A percentile compares a stretch with the other conserved stretches of the same genome.
Conservation (phyloP, 108 stramenopile species). For the Phaeodactylum tricornutum region DNA sequence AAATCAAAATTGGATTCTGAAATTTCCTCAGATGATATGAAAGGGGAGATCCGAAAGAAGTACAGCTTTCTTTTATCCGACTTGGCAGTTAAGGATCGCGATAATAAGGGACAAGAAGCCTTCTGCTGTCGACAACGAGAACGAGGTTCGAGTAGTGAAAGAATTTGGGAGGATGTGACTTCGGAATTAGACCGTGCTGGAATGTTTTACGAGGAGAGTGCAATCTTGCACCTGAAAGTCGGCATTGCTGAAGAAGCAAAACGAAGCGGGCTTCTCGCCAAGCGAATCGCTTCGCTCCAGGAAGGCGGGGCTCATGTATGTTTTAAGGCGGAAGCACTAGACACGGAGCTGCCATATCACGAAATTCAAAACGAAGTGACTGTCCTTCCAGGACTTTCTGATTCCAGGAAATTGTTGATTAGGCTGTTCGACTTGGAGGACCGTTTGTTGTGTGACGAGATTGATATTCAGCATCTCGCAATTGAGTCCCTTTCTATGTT, state of each 20-base stretch:
- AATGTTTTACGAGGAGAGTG: background rate
- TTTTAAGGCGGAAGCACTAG: too few relatives aligned
- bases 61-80: background rate
- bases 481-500: background rate
- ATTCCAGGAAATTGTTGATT: constrained; percentile 18
- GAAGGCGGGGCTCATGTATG: background rate
- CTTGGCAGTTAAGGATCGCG: background rate
- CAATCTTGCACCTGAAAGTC: background rate
- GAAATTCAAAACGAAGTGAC: background rate
- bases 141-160: background rate
- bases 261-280: background rate
- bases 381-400: background rate
- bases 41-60: background rate
- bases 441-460: constrained; percentile 27
- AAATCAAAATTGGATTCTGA: background rate
- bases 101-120: background rate
- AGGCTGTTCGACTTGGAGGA: constrained; percentile 40
- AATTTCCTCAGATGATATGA: background rate
- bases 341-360: too few relatives aligned
- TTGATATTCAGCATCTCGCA: constrained; percentile 32
- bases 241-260: constrained; percentile 6
- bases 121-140: background rate
- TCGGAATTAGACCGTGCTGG: constrained; percentile 1
- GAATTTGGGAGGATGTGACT: constrained; percentile 2
- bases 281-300: background rate